These are phyloP conservation scores for Salinomyces thailandicus DNA, from an alignment of 2,329 filamentous ascomycete species.

Conservation along the genomic window DNA sequence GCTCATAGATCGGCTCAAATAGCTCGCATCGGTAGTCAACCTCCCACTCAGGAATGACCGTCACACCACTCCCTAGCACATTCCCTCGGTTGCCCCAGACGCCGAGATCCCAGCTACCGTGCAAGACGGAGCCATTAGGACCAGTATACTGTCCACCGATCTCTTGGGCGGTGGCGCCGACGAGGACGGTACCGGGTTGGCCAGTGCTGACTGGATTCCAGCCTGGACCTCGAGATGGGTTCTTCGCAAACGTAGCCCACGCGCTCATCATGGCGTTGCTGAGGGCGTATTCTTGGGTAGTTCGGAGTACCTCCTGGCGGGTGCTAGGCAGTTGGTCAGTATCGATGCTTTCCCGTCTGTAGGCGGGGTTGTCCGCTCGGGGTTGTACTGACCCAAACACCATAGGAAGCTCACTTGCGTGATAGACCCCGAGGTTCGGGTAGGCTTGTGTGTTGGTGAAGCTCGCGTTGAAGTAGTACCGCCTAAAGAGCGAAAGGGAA, in stretches of 20 bases:
- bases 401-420: constrained; percentile 26
- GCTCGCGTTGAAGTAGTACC: constrained; percentile 29
- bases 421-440: constrained; percentile 24
- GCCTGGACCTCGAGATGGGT: constrained; percentile 27
- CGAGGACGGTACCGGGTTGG: constrained; percentile 11
- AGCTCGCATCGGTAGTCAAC: constrained; percentile 21
- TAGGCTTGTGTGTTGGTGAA: constrained; percentile 25
- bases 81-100: constrained; percentile 18
- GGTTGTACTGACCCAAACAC: constrained; percentile 30
- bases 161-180: constrained; percentile 11
- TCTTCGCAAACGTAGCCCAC: constrained; percentile 30
- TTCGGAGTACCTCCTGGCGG: constrained; percentile 6
- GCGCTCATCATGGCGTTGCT: constrained; percentile 22
- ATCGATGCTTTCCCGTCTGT: too few species aligned
- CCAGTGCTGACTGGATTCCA: constrained; percentile 25
- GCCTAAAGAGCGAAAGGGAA: too few species aligned
- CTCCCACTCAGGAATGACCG: constrained; percentile 20
- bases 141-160: constrained; percentile 15
- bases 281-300: constrained; percentile 25
- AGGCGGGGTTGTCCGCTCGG: too few species aligned
- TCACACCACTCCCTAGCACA: constrained; percentile 17
- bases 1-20: constrained; percentile 14
- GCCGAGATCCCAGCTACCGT: constrained; percentile 17
- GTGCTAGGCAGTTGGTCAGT: constrained; percentile 14
- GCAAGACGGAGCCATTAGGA: constrained; percentile 9